Evolutionary conservation across 495 filamentous ascomycete genomes (phyloP).

Genomic region (Zalerion maritima): DNA sequence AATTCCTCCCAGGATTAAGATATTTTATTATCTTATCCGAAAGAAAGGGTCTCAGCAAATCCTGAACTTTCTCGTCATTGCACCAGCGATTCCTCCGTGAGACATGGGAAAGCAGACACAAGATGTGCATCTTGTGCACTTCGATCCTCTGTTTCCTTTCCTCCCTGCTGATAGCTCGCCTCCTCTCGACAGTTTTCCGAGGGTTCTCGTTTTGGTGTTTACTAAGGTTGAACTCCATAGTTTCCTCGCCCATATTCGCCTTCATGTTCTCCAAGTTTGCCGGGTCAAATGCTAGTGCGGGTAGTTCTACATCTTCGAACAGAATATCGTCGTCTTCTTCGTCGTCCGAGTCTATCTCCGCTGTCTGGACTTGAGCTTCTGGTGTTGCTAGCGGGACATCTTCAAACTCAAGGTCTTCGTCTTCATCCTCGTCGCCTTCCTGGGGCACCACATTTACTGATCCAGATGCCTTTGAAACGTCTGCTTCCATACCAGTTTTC

Average conservation of each 20-base stretch:
- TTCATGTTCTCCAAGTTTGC: conserved; percentile 17
- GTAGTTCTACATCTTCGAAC: conserved; percentile 19
- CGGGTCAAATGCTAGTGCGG: conserved; percentile 10
- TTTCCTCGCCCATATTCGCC: conserved; percentile 21
- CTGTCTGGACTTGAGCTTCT: conserved; percentile 11
- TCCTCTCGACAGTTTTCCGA: conserved; percentile 23
- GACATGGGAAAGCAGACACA: conserved; percentile 66
- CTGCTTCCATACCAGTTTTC: too few species aligned
- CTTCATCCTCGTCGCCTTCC: conserved; percentile 16
- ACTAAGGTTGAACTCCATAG: conserved; percentile 45
- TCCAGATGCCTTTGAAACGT: too few species aligned
- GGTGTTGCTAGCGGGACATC: conserved; percentile 18
- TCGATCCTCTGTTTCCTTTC: conserved; percentile 62
- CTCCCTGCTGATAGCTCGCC: conserved; percentile 48
- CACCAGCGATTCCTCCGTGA: conserved; percentile 75
- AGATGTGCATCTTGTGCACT: conserved; percentile 72
- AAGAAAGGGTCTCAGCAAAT: conserved; percentile 43
- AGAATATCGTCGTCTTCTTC: conserved; percentile 21
- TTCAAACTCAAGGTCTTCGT: conserved; percentile 21
- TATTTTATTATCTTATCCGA: conserved; percentile 42
- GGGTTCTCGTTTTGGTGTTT: conserved; percentile 19
- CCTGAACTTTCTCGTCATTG: conserved; percentile 55
- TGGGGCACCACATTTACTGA: too few species aligned
- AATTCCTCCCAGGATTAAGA: conserved; percentile 45
- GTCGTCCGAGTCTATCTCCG: conserved; percentile 14